Percentiles rank a stretch among this genome's conserved stretches.
These are phyloP conservation scores for Clarkia xantiana DNA, from an alignment of 345 rosid genomes.

Conservation along the genomic window DNA sequence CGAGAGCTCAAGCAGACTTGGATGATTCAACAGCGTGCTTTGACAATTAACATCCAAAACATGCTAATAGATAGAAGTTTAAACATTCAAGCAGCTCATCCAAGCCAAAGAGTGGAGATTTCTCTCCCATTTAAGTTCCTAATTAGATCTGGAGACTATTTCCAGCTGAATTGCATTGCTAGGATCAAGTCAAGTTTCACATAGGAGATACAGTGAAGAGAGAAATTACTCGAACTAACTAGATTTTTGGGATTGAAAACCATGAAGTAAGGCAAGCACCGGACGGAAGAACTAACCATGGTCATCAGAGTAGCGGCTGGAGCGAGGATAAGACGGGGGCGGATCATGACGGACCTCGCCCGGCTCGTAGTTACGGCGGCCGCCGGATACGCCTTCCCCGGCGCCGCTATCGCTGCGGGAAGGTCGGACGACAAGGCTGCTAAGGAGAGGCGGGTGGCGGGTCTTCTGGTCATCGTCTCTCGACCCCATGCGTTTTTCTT, in stretches of 20 bases:
- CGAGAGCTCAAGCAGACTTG: too few species aligned
- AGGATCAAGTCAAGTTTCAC: too few species aligned
- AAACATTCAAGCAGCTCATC: too few species aligned
- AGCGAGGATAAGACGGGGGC: constrained; percentile 28
- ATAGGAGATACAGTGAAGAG: too few species aligned
- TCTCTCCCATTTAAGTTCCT: too few species aligned
- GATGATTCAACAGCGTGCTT: too few species aligned
- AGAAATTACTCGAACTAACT: background rate
- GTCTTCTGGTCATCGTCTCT: constrained; percentile 45
- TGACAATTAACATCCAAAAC: too few species aligned
- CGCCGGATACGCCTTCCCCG: constrained; percentile 20
- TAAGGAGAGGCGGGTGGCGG: constrained; percentile 65
- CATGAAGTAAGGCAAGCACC: background rate
- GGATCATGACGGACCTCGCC: constrained; percentile 62
- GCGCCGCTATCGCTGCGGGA: constrained; percentile 35
- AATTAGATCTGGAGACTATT: too few species aligned
- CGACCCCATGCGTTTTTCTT: constrained; percentile 57
- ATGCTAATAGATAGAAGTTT: too few species aligned
- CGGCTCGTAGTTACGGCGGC: constrained; percentile 43
- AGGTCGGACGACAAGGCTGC: constrained; percentile 76
- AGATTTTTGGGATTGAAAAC: background rate
- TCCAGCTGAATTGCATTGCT: too few species aligned
- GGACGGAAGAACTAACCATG: constrained; percentile 34
- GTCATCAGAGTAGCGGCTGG: constrained; percentile 45
- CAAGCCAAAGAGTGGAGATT: too few species aligned